Evolutionary conservation across 345 rosid genomes (phyloP).

Genomic region (Gossypium bickii): DNA sequence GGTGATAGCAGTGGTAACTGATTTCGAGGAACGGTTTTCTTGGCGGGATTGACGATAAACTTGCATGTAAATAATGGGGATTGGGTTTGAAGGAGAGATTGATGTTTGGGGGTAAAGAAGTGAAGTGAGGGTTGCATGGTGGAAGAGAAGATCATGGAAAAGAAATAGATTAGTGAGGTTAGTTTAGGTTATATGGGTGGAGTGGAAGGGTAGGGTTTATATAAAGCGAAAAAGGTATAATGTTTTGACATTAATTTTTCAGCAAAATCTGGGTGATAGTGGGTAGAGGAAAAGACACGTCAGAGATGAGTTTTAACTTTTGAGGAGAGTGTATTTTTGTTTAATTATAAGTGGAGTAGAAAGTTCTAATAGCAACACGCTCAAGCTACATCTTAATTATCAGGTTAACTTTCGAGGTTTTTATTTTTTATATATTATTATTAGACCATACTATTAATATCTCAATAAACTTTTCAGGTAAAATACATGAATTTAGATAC

Average conservation of each 20-base stretch:
- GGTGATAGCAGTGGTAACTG: neutral
- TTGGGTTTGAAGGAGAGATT: neutral
- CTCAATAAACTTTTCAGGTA: rapidly evolving
- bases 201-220: conserved; percentile 7
- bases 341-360: neutral
- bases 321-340: neutral
- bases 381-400: rapidly evolving
- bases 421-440: too few species aligned
- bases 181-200: neutral
- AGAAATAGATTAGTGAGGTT: too few species aligned
- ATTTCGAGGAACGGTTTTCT: conserved; percentile 7
- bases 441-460: too few species aligned
- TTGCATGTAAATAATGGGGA: conserved; percentile 19
- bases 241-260: neutral
- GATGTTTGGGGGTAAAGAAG: neutral
- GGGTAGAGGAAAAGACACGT: conserved; percentile 13
- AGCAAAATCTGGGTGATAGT: neutral
- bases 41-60: conserved; percentile 25
- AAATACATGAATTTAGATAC: too few species aligned
- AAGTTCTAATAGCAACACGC: too few species aligned
- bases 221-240: neutral
- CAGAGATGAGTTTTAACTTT: conserved; percentile 8
- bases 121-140: conserved; percentile 25
- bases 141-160: neutral
- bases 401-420: rapidly evolving